Base-by-base conservation (phyloP, 2,329 filamentous ascomycete species). In the Calonectria leucothoes region DNA sequence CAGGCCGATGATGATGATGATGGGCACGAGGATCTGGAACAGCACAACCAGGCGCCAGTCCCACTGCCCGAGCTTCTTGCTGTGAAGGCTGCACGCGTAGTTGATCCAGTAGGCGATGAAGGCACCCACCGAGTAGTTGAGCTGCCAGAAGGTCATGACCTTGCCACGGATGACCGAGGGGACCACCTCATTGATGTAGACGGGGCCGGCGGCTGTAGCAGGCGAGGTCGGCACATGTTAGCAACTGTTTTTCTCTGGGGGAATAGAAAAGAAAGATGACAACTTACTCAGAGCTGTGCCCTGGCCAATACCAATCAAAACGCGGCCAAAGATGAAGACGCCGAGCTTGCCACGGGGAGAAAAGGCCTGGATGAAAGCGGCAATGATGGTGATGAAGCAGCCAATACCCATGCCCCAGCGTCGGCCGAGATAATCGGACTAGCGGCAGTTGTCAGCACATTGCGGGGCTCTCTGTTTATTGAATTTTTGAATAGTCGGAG, bases 11-110 rank as follows among this genome's bases (percentile, higher is more conserved):
- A 94, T 84, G 82, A 94, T 92, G 72, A 94, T 78, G 65, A 88
- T 76, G 1, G 93, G 93, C 29, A 94, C 88, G n/a, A 94, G 82
- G 63, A 94, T 86, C 84, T 94, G 93, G 87, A 94, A 94, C 74
- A 94, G 91, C 75, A 94, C 90, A 17, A 94, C 91, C 86, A 94
- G 90, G 78, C 89, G 91, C 93, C 93, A 94, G 83, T 94, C 92
- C 93, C 93, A 94, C 77, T 94, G 87, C 48, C 93, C 93, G 6
- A 94, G 88, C 51, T 77, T 85, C 51, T 84, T 77, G 52, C 86
- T 85, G 82, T 93, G 85, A 79, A 91, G 86, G 42, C 88, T 87
- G 81, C 90, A 91, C 20, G 89, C 92, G 77, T 89, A 94, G 81
- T 91, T 92, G 80, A 94, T 90, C 92, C 82, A 84, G 78, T 82